Evolutionary conservation across 495 filamentous ascomycete species (phyloP), one percentile per base, ranked within the genome.

Genomic region (Acidiella bohemica): DNA sequence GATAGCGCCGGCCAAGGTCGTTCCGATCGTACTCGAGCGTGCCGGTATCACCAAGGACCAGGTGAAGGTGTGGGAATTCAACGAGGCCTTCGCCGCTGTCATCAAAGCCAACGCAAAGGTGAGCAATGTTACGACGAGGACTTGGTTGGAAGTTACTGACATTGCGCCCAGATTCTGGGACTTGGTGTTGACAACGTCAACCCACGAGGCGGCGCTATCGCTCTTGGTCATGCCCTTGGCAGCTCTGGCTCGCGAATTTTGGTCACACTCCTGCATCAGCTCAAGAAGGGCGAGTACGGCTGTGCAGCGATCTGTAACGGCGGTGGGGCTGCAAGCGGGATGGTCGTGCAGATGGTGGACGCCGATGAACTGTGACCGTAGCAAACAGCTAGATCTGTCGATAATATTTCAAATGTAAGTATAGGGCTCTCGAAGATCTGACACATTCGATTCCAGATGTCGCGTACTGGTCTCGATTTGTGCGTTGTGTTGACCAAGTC

Each of bases 241-340:
- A 93, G 86, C 67, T 93, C 86, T 0, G 90, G 90, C 11, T 90
- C 84, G 17, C 73, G 90, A 24, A 97, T 97, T 47, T 67, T 97
- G 33, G 82, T 82, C 5, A 93, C 85, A 0, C 60, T 95, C 36
- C 68, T 97, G 39, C 90, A 97, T 59, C 81, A 87, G 57, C 66
- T 97, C 38, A 76, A 88, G 62, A 73, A 77, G 23, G 90, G 86
- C 13, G 81, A 97, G 65, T 95, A 93, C 58, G 90, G 90, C 16
- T 80, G 86, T 39, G 90, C 85, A 13, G 88, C 88, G 8, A 94
- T 97, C 43, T 97, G 90, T 63, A 97, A 97, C 51, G 90, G 90
- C 31, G 90, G 90, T 13, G 88, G 88, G 32, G 88, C 84, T 5
- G 83, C 87, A 2, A 86, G 80, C 16, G 88, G 85, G 0, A 76